Conservation (phyloP, 177 flowering plant species). For the Tripterygium wilfordii region DNA sequence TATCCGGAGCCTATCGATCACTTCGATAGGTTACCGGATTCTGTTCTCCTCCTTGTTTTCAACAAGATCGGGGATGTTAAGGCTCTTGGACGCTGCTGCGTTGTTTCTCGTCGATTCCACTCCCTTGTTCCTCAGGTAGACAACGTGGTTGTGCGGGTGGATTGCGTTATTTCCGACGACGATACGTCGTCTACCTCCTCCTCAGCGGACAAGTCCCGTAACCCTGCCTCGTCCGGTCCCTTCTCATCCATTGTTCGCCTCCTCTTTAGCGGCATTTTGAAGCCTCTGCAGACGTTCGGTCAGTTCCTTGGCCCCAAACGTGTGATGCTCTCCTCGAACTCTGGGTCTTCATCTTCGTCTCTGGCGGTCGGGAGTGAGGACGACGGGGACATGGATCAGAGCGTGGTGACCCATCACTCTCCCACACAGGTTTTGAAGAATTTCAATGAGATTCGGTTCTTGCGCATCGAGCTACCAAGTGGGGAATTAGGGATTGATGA, state of each 20-base stretch:
- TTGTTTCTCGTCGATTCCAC: constrained; percentile 66
- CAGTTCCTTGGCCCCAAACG: constrained; percentile 47
- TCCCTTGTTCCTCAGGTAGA: constrained; percentile 67
- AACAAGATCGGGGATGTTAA: constrained; percentile 82
- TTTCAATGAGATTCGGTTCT: constrained; percentile 68
- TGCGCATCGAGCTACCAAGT: constrained; percentile 78
- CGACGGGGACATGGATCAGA: constrained; percentile 36
- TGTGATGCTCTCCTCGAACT: constrained; percentile 3
- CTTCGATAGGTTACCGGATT: constrained; percentile 69
- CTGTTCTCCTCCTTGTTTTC: constrained; percentile 59
- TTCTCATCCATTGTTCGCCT: too few relatives aligned
- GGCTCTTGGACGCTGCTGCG: constrained; percentile 70
- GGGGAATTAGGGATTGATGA: constrained; percentile 91
- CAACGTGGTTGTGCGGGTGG: constrained; percentile 71
- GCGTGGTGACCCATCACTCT: constrained; percentile 77
- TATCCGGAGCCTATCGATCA: constrained; percentile 53
- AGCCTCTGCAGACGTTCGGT: constrained; percentile 60
- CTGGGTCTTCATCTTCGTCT: constrained; percentile 8
- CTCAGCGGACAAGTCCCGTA: constrained; percentile 38
- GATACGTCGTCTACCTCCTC: constrained; percentile 36
- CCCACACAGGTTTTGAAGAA: constrained; percentile 83
- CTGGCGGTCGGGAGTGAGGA: constrained; percentile 14
- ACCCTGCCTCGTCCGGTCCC: constrained; percentile 8
- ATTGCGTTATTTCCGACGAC: constrained; percentile 84
- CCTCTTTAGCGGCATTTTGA: constrained; percentile 44